Base-by-base conservation (phyloP, 345 rosid genomes). In the Alliaria petiolata region DNA sequence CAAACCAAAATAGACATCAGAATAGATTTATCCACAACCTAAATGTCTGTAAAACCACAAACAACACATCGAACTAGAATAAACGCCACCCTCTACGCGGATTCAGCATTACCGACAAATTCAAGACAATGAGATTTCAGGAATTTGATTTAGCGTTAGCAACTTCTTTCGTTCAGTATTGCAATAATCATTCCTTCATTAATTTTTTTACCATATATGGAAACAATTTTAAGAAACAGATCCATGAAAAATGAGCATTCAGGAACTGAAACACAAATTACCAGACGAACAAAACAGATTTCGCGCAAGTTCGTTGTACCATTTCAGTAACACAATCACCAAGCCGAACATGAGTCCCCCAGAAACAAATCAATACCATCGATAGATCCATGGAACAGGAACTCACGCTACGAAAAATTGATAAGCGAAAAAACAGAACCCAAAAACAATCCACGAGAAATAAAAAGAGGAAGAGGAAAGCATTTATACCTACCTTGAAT, bases 301-400 rank as follows among this genome's bases (percentile, higher is more conserved):
- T 39, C 15, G 43, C 33, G 34, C 35, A 55, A 17, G 55, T 16
- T 43, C 36, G 8, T 39, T 20, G 12, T 36, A 26, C 16, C 59
- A 53, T 43, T 71, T 53, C 53, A 44, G 28, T 13, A 62, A 34
- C 46, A 38, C 17, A 46, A 31, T 17, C 44, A 47, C n/a, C 14
- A 47, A 36, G 16, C 15, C 14, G 28, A 47, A 53, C 28, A 65
- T 13, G 39, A 56, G 28, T 28, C 20, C 26, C n/a, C 7, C 17
- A 35, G 11, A 35, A 43, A 35, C 26, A 17, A 36, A 45, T 17
- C 59, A 4, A 53, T 56, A 47, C 43, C 12, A 73, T 64, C 0
- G n/a, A n/a, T 34, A 35, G 65, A 73, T 73, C 58, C 70, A 65
- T 30, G 60, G 49, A 74, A 57, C 28, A 58, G 6, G 31, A n/a